Base-by-base conservation (phyloP, 179 eudicot species). In the Dionaea muscipula region DNA sequence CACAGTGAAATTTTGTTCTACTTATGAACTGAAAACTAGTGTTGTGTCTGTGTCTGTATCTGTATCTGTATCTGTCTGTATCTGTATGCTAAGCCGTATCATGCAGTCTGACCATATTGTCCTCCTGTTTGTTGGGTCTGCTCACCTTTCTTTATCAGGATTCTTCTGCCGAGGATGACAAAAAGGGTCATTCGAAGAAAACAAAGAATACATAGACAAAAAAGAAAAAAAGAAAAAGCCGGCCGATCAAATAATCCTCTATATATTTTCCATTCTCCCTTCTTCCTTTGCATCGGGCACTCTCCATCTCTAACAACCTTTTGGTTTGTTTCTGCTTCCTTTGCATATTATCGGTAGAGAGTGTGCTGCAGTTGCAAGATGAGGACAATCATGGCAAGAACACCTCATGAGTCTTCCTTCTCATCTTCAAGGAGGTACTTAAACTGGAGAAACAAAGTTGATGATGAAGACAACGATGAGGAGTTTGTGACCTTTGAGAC, bases 391-490 rank as follows among this genome's bases (percentile, higher is more conserved):
- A 81, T 78, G 76, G 73, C 80, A 37, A 80, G 67, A 46, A 60
- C 72, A 50, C 69, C 76, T 19, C 78, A 76, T 2, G 88, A 79
- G 24, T 45, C 79, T 26, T 86, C 96, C 21, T 78, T 87, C 71
- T 87, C 96, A 0, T 80, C 84, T 77, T 87, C 96, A 7, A 76
- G 80, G 50, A 78, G 94, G 55, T 78, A 76, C 71, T 78, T 84
- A 62, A 68, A 71, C 55, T 79, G 75, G 75, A 80, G 45, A 24
- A 87, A 66, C 38, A 82, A 87, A 8, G 62, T 62, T n/a, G 77
- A 71, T 1, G 66, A 68, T 12, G 63, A 62, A 0, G 57, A 66
- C 10, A 64, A 74, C 3, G 57, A 69, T 12, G 75, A 78, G 59
- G 68, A 66, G n/a, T 55, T 63, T 16, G 33, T 76, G 17, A 70